phyloP scores from a whole-genome alignment of 2,329 filamentous ascomycete species.

The Botrytis pseudocinerea region DNA sequence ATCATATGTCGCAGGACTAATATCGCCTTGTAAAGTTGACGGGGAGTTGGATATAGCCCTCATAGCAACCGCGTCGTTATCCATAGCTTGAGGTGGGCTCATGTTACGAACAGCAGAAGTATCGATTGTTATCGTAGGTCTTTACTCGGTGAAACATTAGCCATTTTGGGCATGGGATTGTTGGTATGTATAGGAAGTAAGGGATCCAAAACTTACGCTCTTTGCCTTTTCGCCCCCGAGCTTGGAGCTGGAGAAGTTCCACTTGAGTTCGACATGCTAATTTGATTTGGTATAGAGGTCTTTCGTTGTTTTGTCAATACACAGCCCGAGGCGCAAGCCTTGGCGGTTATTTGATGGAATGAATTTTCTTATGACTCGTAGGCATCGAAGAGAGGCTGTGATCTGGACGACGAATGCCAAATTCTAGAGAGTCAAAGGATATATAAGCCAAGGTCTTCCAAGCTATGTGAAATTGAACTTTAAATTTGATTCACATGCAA shows the following conservation, averaged over 20 bases:
- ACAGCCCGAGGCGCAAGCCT: conserved; percentile 38
- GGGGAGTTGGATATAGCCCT: conserved; percentile 42
- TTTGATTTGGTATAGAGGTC: conserved; percentile 19
- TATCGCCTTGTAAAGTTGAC: conserved; percentile 39
- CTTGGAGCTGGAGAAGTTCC: conserved; percentile 33
- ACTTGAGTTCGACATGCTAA: conserved; percentile 33
- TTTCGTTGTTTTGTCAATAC: conserved; percentile 30
- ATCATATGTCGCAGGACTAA: conserved; percentile 43
- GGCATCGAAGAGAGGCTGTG: conserved; percentile 36
- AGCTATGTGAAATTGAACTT: conserved; percentile 5
- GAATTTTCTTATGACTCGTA: conserved; percentile 24
- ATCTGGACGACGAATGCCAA: conserved; percentile 10
- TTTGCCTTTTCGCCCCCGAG: conserved; percentile 38
- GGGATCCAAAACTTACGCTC: conserved; percentile 39
- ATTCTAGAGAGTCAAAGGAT: conserved; percentile 24
- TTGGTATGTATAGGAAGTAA: conserved; percentile 31
- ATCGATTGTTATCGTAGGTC: conserved; percentile 58
- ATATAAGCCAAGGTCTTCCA: conserved; percentile 33
- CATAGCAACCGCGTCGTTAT: conserved; percentile 40
- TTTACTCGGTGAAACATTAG: conserved; percentile 25
- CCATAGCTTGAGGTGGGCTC: conserved; percentile 38
- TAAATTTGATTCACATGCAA: background rate
- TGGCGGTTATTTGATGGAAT: conserved; percentile 30
- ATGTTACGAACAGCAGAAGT: conserved; percentile 51
- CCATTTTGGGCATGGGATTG: conserved; percentile 15